Percentiles rank a stretch among this genome's conserved stretches.
Conservation (phyloP, 192 early-diverging fungal genomes). For the Gaertneriomyces sp. region DNA sequence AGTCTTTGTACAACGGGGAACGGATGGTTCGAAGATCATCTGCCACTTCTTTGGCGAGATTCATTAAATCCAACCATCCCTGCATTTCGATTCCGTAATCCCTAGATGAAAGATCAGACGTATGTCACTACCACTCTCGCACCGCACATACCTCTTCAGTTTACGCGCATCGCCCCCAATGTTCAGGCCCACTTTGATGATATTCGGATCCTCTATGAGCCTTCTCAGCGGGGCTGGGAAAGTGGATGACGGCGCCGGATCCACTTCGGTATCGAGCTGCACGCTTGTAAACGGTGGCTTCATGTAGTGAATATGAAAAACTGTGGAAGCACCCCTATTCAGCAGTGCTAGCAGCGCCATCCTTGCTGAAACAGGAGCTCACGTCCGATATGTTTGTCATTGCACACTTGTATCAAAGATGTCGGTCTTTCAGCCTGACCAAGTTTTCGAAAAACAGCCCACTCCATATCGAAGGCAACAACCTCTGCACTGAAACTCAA, state of each 20-base stretch:
- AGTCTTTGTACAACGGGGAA: slow-evolving; percentile 10
- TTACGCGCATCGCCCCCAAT: slow-evolving; percentile 25
- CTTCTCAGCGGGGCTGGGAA: slow-evolving; percentile 6
- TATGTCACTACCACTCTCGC: neutral
- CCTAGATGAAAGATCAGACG: neutral
- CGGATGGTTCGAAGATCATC: neutral
- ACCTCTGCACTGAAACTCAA: slow-evolving; percentile 3
- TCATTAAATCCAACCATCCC: slow-evolving; percentile 15
- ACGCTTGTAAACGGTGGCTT: too few relatives aligned
- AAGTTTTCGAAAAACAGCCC: neutral
- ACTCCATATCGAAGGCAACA: slow-evolving; percentile 27
- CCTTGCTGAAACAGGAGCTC: neutral
- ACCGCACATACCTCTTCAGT: slow-evolving; percentile 12
- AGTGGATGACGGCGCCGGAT: neutral
- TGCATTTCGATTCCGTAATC: slow-evolving; percentile 24
- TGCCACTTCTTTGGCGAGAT: neutral
- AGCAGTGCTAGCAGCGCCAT: neutral
- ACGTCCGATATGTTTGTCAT: slow-evolving; percentile 14
- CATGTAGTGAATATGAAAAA: neutral
- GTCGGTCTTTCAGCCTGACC: slow-evolving; percentile 7
- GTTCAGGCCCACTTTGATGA: slow-evolving; percentile 17
- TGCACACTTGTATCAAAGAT: slow-evolving; percentile 26
- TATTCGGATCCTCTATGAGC: slow-evolving; percentile 13
- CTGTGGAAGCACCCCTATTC: neutral
- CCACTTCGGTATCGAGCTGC: too few relatives aligned